Evolutionary conservation across 169 alveolate species (phyloP), one percentile per base, ranked within the genome.

Genomic region (Plasmodium coatneyi): DNA sequence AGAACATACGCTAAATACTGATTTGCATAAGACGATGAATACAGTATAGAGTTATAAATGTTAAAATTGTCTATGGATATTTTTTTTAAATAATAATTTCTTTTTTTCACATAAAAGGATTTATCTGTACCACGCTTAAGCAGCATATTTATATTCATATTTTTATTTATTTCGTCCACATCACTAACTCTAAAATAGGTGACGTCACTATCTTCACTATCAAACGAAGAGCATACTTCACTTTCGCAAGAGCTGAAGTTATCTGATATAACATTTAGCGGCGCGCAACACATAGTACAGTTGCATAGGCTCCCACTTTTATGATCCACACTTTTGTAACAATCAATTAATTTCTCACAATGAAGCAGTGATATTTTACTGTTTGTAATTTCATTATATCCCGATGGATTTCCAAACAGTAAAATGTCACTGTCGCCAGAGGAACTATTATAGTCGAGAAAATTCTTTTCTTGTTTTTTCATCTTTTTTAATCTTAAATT

Each of bases 31-130:
- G 93, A 86, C 60, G 93, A 86, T 34, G 84, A 86, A 16, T 86
- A 86, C n/a, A 86, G 80, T 86, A 86, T 49, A 36, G 81, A 74
- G 81, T 86, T 86, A 86, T 52, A 86, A 32, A 86, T 86, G 76
- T 86, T 86, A 86, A 86, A 74, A 86, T 86, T 83, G 22, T 86
- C 93, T 86, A 86, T 86, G 41, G 93, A 86, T 16, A 86, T n/a
- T 39, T 86, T 84, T 86, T 86, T 86, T 86, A 86, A 78, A 54
- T 60, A 74, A 52, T 86, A 74, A 54, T 78, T 86, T 54, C 79
- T 84, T 54, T 76, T 86, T 76, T 86, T 74, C 80, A 86, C 81
- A 86, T 52, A 86, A 56, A 86, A 86, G 39, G 76, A 86, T 32
- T 86, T 86, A 76, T 86, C 86, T 76, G 70, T 76, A 72, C 76